Base-by-base conservation (phyloP, 2,329 filamentous ascomycete species). In the Neofusicoccum kwambonambiense region DNA sequence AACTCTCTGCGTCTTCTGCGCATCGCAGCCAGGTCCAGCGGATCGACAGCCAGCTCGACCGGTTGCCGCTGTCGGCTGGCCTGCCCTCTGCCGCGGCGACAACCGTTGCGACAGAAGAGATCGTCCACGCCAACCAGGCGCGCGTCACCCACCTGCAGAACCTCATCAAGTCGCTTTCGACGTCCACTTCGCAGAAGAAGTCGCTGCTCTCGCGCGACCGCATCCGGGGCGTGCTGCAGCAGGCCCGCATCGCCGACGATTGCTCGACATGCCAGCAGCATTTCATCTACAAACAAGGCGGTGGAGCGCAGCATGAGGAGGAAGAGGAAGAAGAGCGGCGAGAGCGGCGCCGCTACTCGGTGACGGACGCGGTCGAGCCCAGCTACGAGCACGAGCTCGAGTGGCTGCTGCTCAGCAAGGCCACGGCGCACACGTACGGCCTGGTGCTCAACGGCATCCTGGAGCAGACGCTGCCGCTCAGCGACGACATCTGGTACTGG, bases 401-500 rank as follows among this genome's bases (percentile, higher is more conserved):
- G 77, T 98, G 95, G 95, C 80, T 97, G 27, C 82, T 97, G 15
- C 86, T 96, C 35, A 92, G 90, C 77, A 99, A 98, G 77, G 93
- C 93, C 4, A 91, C 93, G 0, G 87, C 93, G n/a, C 94, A 97
- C 73, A 89, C 90, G 1, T 96, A 97, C 72, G 94, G 94, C 3
- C 80, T 91, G 56, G 84, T 96, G 45, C 81, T 97, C 69, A 88
- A 89, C 70, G 88, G 86, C 0, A 83, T 98, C 3, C 79, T 97
- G 11, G 90, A 94, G 64, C 90, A 95, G 71, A 96, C 93, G 11
- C 88, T 94, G 11, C 89, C 90, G 0, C 78, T 99, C 17, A 91
- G 88, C 70, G 89, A 97, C 69, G 93, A 97, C 70, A 89, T 97
- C 27, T 93, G 90, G 87, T 98, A 98, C 76, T 99, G 95, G 95